These are phyloP conservation scores for Alternaria sp. DNA, from an alignment of 2,329 filamentous ascomycete species.

Conservation along the genomic window DNA sequence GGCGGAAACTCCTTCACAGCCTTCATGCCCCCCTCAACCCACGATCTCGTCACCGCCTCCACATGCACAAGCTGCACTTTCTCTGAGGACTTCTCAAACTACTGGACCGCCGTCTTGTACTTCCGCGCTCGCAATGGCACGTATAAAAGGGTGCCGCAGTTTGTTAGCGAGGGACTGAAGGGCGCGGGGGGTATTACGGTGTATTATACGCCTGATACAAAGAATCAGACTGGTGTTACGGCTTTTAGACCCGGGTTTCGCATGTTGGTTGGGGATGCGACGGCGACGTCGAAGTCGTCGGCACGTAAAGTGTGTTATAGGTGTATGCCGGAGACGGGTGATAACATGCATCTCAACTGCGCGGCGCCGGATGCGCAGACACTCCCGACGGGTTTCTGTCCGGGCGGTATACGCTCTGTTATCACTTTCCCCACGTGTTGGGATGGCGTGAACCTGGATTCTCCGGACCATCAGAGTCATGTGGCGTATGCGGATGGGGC, in stretches of 20 bases:
- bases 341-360: conserved; percentile 17
- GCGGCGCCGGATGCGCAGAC: conserved; percentile 20
- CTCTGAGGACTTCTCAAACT: conserved; percentile 38
- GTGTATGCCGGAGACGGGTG: conserved; percentile 30
- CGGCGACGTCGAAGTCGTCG: conserved; percentile 15
- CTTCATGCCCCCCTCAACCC: conserved; percentile 45
- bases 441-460: conserved; percentile 64
- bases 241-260: conserved; percentile 67
- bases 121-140: conserved; percentile 38
- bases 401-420: conserved; percentile 64
- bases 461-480: conserved; percentile 67
- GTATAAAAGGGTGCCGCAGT: conserved; percentile 35
- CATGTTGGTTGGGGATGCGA: conserved; percentile 52
- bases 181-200: conserved; percentile 35
- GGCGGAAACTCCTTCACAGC: conserved; percentile 33
- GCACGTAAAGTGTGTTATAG: conserved; percentile 33
- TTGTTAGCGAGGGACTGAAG: conserved; percentile 19
- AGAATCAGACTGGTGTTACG: conserved; percentile 50
- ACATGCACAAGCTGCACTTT: conserved; percentile 48
- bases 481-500: conserved; percentile 58
- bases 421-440: conserved; percentile 78
- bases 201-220: conserved; percentile 32
- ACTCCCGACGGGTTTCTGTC: conserved; percentile 53
- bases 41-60: conserved; percentile 31
- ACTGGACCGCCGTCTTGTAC: conserved; percentile 39